These are phyloP conservation scores for Malus asiatica DNA, from an alignment of 306 rosid species.

Conservation along the genomic window DNA sequence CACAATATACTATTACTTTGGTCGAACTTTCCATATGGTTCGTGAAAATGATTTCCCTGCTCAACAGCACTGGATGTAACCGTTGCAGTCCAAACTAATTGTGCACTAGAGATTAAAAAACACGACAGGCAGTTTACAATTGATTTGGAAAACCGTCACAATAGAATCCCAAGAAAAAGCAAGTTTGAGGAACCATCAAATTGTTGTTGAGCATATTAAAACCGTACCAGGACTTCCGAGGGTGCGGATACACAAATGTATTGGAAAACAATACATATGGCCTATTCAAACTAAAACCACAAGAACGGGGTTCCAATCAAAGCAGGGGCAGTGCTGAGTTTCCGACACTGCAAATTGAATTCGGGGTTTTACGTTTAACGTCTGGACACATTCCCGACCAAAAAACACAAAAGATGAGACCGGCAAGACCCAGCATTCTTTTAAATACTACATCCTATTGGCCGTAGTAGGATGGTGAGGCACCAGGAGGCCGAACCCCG, in stretches of 20 bases:
- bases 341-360: conserved; percentile 4
- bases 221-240: too few relatives aligned
- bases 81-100: too few relatives aligned
- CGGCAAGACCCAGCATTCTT: conserved; percentile 12
- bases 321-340: conserved; percentile 1
- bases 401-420: neutral
- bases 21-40: too few relatives aligned
- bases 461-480: conserved; percentile 39
- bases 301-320: neutral
- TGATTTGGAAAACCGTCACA: too few relatives aligned
- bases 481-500: conserved; percentile 23
- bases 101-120: too few relatives aligned
- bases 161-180: neutral
- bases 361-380: neutral
- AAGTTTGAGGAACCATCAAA: neutral
- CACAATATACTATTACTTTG: too few relatives aligned
- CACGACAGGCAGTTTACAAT: too few relatives aligned
- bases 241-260: neutral
- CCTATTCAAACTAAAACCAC: conserved; percentile 5
- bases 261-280: neutral
- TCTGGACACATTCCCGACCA: neutral
- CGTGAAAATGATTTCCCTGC: too few relatives aligned
- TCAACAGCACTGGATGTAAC: too few relatives aligned
- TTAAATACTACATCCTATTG: conserved; percentile 16
- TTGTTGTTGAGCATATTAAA: neutral